Base-by-base conservation (phyloP, 345 rosid species). In the Cardiospermum halicacabum region DNA sequence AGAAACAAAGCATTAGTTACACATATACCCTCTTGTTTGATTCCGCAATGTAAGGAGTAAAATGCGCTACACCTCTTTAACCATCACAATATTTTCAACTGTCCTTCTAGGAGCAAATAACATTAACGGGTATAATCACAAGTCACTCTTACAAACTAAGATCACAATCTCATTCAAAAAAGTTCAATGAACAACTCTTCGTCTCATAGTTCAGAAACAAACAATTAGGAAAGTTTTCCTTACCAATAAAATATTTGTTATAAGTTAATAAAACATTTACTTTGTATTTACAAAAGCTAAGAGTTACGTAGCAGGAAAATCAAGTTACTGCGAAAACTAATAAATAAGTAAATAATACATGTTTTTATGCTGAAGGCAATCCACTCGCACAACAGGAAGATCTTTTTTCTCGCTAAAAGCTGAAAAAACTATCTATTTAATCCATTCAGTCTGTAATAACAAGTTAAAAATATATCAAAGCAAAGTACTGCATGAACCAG, bases 401-500 rank as follows among this genome's bases (percentile, higher is more conserved):
- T 32, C 8, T n/a, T 12, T 11, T 34, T 9, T 60, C 39, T 27
- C 47, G 10, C 2, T 12, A 47, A 25, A 31, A 26, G 8, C 18
- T 7, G 48, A 47, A 56, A 50, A 58, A 28, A 61, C 48, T 28
- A 36, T 55, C 47, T 66, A 47, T 9, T 21, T 9, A 22, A 26
- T 43, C 50, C n/a, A 45, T 65, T 65, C 50, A 24, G 57, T 21
- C n/a, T 66, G 27, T 59, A 47, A 24, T 34, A 10, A 53, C 27
- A 58, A 40, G 25, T 19, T 48, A 34, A 22, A 16, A 49, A 19
- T 13, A 30, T 62, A 31, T 45, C 54, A 25, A 54, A 58, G 26
- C n/a, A 47, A 71, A 55, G 58, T 27, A 62, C 47, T 48, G 66
- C 28, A 34, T 37, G 30, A 58, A 72, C 32, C 30, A 43, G 3